Base-by-base conservation (phyloP, 306 rosid species). In the Acacia crassicarpa region DNA sequence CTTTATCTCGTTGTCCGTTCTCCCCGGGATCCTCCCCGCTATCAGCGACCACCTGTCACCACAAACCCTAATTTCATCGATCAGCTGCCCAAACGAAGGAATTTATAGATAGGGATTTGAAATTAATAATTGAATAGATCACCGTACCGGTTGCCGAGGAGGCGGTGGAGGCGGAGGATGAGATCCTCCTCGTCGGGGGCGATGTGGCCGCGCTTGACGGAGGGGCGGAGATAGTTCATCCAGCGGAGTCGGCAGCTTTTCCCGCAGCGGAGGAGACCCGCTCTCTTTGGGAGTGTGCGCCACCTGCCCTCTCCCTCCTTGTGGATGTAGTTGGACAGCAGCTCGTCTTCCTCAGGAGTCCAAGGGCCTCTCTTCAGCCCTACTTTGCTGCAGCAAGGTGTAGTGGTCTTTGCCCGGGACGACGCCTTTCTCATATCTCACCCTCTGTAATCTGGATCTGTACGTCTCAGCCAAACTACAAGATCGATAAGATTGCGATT, bases 221-320 rank as follows among this genome's bases (percentile, higher is more conserved):
- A 88, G 5, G 98, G 98, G 20, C 98, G 98, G 78, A 94, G 97
- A 66, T 94, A 94, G 87, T 94, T 94, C 97, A 94, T 94, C 98
- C 98, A 94, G 0, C 98, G 95, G 70, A 94, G 98, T 15, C 98
- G 91, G 68, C 98, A 94, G 88, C 98, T 94, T 80, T 94, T 94
- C 4, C 98, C 98, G 66, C 98, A 94, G 6, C 98, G 91, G 75
- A 87, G 95, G 20, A 94, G 90, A 0, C 97, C 98, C 0, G 98
- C 98, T 2, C 92, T 56, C 59, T 90, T 92, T 0, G 98, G 98
- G 0, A 94, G 91, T 0, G 98, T 94, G 3, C 98, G 81, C 98
- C 98, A 94, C 1, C 92, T 89, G 0, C 98, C 98, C 74, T 92
- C 98, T 0, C 98, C 98, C 85, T 92, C 98, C 78, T 76, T 90